phyloP scores from a whole-genome alignment of 192 early-diverging fungal species.

The Gonapodya sp. region DNA sequence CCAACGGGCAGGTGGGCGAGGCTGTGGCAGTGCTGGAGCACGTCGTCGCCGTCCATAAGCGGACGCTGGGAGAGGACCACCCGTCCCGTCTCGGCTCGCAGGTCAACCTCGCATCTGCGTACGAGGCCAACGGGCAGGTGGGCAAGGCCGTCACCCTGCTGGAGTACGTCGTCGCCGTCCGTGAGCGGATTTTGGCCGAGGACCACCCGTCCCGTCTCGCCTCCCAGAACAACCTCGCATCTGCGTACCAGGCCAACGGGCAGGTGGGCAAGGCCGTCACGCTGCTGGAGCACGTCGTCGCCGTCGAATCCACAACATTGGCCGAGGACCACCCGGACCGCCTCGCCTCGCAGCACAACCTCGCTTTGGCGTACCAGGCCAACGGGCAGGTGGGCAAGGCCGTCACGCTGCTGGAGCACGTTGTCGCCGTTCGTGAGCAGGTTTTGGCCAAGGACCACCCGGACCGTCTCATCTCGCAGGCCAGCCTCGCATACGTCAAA shows the following conservation, averaged over 20 bases:
- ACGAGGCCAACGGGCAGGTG: background rate
- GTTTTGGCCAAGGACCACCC: background rate
- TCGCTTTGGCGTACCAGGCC: background rate
- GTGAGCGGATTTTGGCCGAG: background rate
- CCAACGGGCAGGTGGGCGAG: background rate
- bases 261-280: background rate
- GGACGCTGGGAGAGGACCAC: background rate
- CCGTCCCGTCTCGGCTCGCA: background rate
- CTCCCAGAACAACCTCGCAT: background rate
- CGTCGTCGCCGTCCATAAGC: background rate
- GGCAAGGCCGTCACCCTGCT: background rate
- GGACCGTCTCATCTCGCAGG: background rate
- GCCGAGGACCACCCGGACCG: background rate
- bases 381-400: background rate
- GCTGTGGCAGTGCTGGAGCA: background rate
- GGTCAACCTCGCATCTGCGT: background rate
- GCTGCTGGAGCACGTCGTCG: background rate
- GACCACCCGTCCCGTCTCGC: background rate
- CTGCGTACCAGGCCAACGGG: background rate
- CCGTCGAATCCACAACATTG: background rate
- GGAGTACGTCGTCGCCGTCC: background rate
- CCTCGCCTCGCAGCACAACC: background rate
- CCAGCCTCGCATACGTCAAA: background rate
- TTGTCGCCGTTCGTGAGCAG: background rate
- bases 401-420: background rate